Percentiles rank a stretch among this genome's conserved stretches.
These are phyloP conservation scores for Elasticomyces elasticus DNA, from an alignment of 495 filamentous ascomycete genomes.

Conservation along the genomic window DNA sequence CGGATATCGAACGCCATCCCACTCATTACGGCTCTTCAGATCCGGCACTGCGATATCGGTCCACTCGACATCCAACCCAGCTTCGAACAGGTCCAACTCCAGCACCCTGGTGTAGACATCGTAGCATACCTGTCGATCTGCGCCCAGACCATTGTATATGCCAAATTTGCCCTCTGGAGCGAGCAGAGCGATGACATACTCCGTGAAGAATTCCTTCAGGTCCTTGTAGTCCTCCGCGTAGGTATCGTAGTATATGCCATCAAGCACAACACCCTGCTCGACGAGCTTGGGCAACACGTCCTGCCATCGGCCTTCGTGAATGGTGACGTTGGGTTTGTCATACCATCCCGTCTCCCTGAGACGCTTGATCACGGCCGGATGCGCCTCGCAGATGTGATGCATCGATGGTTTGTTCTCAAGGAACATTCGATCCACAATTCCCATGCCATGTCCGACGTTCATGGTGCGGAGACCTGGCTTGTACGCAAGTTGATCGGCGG, in stretches of 20 bases:
- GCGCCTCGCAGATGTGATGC: conserved; percentile 83
- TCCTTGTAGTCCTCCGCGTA: conserved; percentile 88
- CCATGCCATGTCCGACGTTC: conserved; percentile 94
- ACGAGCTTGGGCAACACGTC: conserved; percentile 65
- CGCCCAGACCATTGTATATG: conserved; percentile 94
- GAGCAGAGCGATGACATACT: conserved; percentile 71
- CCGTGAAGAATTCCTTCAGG: conserved; percentile 77
- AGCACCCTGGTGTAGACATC: conserved; percentile 91
- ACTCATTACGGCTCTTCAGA: conserved; percentile 49
- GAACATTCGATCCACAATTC: conserved; percentile 83
- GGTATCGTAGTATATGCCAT: conserved; percentile 96
- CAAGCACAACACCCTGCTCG: conserved; percentile 59
- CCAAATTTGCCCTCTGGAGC: conserved; percentile 59
- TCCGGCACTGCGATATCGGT: conserved; percentile 62
- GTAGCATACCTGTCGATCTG: conserved; percentile 83
- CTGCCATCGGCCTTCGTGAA: conserved; percentile 76
- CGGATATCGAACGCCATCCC: conserved; percentile 74
- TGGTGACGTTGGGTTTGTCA: conserved; percentile 50
- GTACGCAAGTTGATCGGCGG: conserved; percentile 55
- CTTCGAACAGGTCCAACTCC: conserved; percentile 85
- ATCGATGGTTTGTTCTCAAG: conserved; percentile 52
- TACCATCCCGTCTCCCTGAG: conserved; percentile 57
- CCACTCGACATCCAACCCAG: conserved; percentile 85
- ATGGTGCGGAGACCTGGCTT: conserved; percentile 57
- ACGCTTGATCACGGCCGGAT: conserved; percentile 65